Evolutionary conservation across 805 yeast species (phyloP), one percentile per base, ranked within the genome.

Genomic region (Lachancea quebecensis): DNA sequence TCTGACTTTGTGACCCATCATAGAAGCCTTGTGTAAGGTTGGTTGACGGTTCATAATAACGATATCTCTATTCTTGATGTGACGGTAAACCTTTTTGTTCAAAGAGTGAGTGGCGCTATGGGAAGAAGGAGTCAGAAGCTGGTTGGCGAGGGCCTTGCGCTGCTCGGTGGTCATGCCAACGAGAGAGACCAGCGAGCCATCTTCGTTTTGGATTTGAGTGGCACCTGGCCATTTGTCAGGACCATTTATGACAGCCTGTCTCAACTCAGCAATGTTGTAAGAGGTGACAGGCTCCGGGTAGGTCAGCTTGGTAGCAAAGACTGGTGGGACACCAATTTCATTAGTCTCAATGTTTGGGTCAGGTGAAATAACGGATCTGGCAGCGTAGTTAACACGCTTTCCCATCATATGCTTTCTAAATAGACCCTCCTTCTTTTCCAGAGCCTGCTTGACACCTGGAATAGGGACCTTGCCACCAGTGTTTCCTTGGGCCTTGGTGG

Each of bases 361-460:
- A 5, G 98, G 98, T 6, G 98, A 90, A 69, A 93, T 93, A 58
- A 93, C 99, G 9, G 99, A 91, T 70, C 99, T 88, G 42, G 99
- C 99, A 44, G 98, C 96, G 61, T 87, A 91, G 66, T 93, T 95
- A 49, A 93, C 99, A 74, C 99, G 89, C 75, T 93, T 93, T 65
- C 99, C 99, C 99, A 93, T 93, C 99, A 93, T 93, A 63, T 93
- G 96, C 65, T 91, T 93, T 73, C 99, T 81, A 75, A 93, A 93
- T 53, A 91, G 74, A 64, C 99, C 99, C 69, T 93, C 99, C 66
- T 93, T 93, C 81, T 93, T 91, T 68, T 93, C 99, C 60, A 93
- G 74, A 10, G 96, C 95, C 73, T 93, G 99, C 65, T 93, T 93
- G 59, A 93, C 80, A 72, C 99, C 99, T 2, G 99, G 99, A 34